These are phyloP conservation scores for Talaromyces stipitatus DNA, from an alignment of 495 filamentous ascomycete species.

Conservation along the genomic window DNA sequence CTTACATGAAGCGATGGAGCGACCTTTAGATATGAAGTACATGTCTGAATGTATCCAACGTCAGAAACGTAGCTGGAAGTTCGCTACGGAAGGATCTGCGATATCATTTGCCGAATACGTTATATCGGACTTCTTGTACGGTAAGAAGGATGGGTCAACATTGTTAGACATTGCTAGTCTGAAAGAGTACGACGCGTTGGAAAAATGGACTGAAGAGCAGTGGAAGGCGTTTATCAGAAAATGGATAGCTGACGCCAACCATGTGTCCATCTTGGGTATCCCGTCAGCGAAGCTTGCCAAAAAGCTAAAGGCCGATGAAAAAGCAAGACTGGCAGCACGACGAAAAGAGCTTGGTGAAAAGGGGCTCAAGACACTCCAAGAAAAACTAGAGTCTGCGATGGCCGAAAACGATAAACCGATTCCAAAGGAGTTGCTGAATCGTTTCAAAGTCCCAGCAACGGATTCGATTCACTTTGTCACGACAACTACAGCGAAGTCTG, in stretches of 20 bases:
- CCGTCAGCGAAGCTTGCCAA: slow-evolving; percentile 65
- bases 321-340: slow-evolving; percentile 46
- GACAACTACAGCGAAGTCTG: slow-evolving; percentile 78
- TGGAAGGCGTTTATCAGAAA: slow-evolving; percentile 76
- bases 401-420: slow-evolving; percentile 76
- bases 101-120: slow-evolving; percentile 70
- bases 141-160: slow-evolving; percentile 74
- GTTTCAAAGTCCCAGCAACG: slow-evolving; percentile 72
- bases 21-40: slow-evolving; percentile 81
- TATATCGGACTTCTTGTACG: slow-evolving; percentile 88
- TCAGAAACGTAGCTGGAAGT: slow-evolving; percentile 69
- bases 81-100: slow-evolving; percentile 66
- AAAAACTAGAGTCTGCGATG: slow-evolving; percentile 73
- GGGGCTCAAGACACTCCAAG: slow-evolving; percentile 60
- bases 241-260: slow-evolving; percentile 80
- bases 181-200: slow-evolving; percentile 66
- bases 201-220: slow-evolving; percentile 69
- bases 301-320: slow-evolving; percentile 65
- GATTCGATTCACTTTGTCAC: slow-evolving; percentile 91
- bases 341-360: slow-evolving; percentile 54
- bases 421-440: slow-evolving; percentile 64
- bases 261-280: slow-evolving; percentile 82
- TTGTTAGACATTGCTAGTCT: slow-evolving; percentile 61
- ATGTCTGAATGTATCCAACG: slow-evolving; percentile 77
- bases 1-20: slow-evolving; percentile 67